phyloP scores from a whole-genome alignment of 2,329 filamentous ascomycete species.

The Aspergillus carbonarius region DNA sequence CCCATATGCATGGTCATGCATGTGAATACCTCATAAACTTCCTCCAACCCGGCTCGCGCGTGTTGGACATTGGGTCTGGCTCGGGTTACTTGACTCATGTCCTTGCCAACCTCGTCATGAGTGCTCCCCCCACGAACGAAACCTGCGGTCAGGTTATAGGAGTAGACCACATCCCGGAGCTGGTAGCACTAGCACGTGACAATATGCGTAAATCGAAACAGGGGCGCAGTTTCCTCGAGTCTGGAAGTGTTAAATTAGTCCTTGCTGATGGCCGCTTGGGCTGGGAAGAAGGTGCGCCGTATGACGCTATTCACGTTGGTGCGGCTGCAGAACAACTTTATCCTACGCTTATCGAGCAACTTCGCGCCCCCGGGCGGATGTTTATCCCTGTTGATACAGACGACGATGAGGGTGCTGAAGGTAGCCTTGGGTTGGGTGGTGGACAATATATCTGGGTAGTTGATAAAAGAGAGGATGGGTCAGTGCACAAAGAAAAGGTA shows the following conservation, averaged over 20 bases:
- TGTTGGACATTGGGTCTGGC: constrained; percentile 74
- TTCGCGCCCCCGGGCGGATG: constrained; percentile 72
- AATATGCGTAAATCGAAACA: constrained; percentile 66
- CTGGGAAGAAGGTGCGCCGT: constrained; percentile 60
- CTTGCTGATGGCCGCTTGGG: constrained; percentile 72
- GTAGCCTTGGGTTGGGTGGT: constrained; percentile 24
- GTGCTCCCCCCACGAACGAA: constrained; percentile 22
- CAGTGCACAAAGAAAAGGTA: constrained; percentile 55
- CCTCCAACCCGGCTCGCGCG: constrained; percentile 54
- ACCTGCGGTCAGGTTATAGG: constrained; percentile 61
- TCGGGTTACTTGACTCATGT: constrained; percentile 86
- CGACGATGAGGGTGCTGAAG: constrained; percentile 25
- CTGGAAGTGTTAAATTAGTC: constrained; percentile 68
- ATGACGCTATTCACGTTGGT: constrained; percentile 95
- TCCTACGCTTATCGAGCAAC: constrained; percentile 69
- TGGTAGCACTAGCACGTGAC: constrained; percentile 60
- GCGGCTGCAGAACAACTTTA: constrained; percentile 78
- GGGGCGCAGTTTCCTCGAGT: constrained; percentile 61
- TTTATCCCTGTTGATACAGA: constrained; percentile 63
- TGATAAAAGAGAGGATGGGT: constrained; percentile 61
- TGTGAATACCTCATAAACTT: constrained; percentile 61
- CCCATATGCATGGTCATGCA: constrained; percentile 70
- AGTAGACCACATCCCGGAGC: constrained; percentile 68
- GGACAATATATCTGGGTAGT: constrained; percentile 63
- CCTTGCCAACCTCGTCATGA: constrained; percentile 69